phyloP scores from a whole-genome alignment of 257 asterid genomes.

The Capsicum pubescens region DNA sequence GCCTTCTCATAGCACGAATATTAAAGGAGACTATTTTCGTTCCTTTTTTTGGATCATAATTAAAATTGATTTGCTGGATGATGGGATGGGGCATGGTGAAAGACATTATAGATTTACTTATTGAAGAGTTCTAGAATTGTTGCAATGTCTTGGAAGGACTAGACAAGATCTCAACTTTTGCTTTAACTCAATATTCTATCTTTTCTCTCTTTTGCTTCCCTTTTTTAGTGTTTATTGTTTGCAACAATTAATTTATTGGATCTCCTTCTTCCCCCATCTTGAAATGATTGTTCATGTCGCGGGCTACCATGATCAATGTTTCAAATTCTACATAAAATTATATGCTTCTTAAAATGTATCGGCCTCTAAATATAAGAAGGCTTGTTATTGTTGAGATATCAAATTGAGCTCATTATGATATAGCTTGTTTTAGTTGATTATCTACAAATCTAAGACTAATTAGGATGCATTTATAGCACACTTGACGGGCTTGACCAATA shows the following conservation, averaged over 20 bases:
- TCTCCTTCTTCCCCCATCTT: slow-evolving; percentile 22
- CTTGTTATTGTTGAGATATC: background rate
- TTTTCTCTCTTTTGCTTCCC: slow-evolving; percentile 24
- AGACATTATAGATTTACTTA: slow-evolving; percentile 31
- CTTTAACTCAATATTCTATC: slow-evolving; percentile 24
- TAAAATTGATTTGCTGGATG: slow-evolving; percentile 17
- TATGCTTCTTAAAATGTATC: background rate
- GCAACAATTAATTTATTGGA: slow-evolving; percentile 8
- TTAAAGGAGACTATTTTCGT: background rate
- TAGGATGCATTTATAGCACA: background rate
- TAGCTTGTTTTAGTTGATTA: background rate
- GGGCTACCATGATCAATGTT: background rate
- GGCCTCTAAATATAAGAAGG: background rate
- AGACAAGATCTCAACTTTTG: slow-evolving; percentile 34
- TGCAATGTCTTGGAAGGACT: slow-evolving; percentile 26
- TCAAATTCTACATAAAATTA: background rate
- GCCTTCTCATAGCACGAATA: background rate
- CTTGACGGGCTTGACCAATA: background rate
- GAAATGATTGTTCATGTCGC: background rate
- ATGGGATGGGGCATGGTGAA: slow-evolving; percentile 27
- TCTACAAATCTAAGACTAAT: background rate
- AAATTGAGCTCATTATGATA: background rate
- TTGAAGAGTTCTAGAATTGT: slow-evolving; percentile 11
- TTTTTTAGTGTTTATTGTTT: slow-evolving; percentile 30
- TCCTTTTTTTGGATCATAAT: background rate